Evolutionary conservation across 1,139 yeast species (phyloP), one percentile per base, ranked within the genome.

Genomic region (Kodamaea fungicola): DNA sequence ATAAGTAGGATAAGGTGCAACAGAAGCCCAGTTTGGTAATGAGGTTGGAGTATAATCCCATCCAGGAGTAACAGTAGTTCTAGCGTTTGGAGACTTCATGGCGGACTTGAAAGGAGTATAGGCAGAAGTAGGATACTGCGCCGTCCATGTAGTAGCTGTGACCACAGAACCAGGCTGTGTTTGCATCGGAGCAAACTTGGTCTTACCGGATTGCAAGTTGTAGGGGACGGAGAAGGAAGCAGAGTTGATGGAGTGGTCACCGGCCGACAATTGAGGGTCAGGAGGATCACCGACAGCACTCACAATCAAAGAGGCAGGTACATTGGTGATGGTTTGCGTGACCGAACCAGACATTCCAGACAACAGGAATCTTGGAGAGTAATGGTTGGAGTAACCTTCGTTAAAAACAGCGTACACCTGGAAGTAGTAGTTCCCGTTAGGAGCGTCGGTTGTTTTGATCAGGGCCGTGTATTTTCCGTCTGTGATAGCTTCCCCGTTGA

Each of bases 151-250:
- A 3, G 81, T 69, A 19, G 76, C 79, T 1, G 95, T 83, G 9
- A 87, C 78, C 7, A 62, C 69, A 2, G 84, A 55, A 4, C 81
- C 85, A 6, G 97, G 96, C 62, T 88, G 95, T 42, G 69, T 60
- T 62, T 88, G 96, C 96, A 89, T 88, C 35, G 96, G 96, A 1
- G 97, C 97, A 60, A 65, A 86, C 56, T 87, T 72, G 2, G 83
- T 75, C 34, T 47, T 60, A 28, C 95, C 95, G 0, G 95, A 83
- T 64, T 89, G 97, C 42, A 53, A 44, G 2, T 89, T 75, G 61
- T 88, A 89, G 4, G 89, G 71, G 7, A 86, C 48, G 7, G 65
- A 40, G 43, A 67, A 69, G 5, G 71, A 65, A n/a, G 45, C 33
- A 4, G 69, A 57, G 44, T 64, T 51, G 34, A 57, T 33, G 22